phyloP scores from a whole-genome alignment of 345 rosid genomes.

The Eucalyptus curtisii region DNA sequence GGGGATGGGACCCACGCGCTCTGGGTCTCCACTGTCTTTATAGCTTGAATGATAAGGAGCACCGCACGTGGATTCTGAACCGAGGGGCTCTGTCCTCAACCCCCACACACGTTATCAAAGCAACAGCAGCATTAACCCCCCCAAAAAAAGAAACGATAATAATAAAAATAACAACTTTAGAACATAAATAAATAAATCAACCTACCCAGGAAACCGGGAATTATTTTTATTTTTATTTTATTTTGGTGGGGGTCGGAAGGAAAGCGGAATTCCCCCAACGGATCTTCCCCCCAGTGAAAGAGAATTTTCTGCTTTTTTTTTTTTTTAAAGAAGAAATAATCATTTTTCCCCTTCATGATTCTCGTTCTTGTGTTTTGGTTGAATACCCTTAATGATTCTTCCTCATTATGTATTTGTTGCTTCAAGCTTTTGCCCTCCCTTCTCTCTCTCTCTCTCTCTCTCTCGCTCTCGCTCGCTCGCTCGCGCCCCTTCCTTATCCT shows the following conservation, averaged over 20 bases:
- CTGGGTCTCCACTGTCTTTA: constrained; percentile 14
- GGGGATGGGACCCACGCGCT: background rate
- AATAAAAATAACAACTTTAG: background rate
- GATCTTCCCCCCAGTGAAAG: background rate
- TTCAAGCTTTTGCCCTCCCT: constrained; percentile 27
- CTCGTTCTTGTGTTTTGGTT: background rate
- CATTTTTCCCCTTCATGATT: background rate
- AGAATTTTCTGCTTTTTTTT: background rate
- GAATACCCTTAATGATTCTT: constrained; percentile 11
- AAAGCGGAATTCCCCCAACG: background rate
- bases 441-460: constrained; percentile 3
- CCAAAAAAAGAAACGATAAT: background rate
- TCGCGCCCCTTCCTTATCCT: background rate
- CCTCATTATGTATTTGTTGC: constrained; percentile 54
- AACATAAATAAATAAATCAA: background rate
- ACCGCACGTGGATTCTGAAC: constrained; percentile 69
- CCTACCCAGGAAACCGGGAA: background rate
- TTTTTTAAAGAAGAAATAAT: background rate
- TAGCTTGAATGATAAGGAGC: constrained; percentile 49
- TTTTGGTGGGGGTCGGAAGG: background rate
- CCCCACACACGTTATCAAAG: background rate
- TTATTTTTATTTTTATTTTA: background rate
- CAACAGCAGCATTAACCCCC: background rate
- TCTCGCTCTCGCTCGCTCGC: background rate
- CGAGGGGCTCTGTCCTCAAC: constrained; percentile 36